Evolutionary conservation across 1,139 yeast species (phyloP), one percentile per base, ranked within the genome.

Genomic region (Suhomyces kunorum): DNA sequence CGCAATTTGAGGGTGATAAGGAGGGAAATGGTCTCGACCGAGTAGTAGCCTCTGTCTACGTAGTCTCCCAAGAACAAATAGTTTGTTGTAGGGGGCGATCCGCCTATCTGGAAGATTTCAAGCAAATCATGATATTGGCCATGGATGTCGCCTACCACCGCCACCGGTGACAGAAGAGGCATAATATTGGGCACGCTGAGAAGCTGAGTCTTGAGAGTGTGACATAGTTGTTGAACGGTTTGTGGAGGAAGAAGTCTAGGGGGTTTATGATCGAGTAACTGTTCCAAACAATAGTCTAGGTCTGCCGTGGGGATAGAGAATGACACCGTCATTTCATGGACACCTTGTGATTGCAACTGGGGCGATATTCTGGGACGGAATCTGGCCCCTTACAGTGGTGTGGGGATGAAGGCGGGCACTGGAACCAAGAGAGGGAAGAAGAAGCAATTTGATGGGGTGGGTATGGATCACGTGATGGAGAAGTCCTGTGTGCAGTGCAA

Each of bases 121-220:
- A 92, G 64, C 42, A 92, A 68, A 61, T 92, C 99, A 59, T 90
- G 95, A 58, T 87, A 92, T 61, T 92, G 99, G 4, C 98, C 98
- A 55, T 92, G 99, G 36, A 94, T 92, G 59, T 92, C 99, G 3
- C 99, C 99, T 4, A 92, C 97, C n/a, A 92, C 89, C 1, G 98
- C 87, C 14, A 94, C 88, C 0, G 98, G 98, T 1, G 95, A 80
- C 32, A 72, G 72, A 8, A 94, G 70, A 34, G 85, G 85, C 43
- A 92, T 87, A 29, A 94, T 95, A 58, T 94, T 94, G 46, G 77
- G 76, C 2, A 63, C 71, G 2, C 55, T 49, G 19, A 72, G 53
- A 11, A 72, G 57, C 44, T 67, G 69, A 0, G 68, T 56, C 48
- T 72, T 72, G 28, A 72, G 58, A 24, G 66, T 66, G 44, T 71